Evolutionary conservation across 371 early-diverging fungal genomes (phyloP), one percentile per base, ranked within the genome.

Genomic region (Haplosporangium sp.): DNA sequence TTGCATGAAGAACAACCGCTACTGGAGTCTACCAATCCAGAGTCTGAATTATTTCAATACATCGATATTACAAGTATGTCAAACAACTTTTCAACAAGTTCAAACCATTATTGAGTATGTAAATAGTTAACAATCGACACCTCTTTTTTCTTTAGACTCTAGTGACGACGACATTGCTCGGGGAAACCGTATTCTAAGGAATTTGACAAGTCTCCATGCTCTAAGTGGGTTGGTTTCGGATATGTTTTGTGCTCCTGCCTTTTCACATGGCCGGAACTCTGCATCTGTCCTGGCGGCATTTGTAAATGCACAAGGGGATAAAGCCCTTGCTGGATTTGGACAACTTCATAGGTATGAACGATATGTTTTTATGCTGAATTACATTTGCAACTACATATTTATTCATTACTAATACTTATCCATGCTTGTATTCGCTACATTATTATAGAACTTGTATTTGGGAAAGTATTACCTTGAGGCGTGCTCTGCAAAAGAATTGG

Each of bases 201-300:
- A 88, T 7, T 67, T 95, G 59, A 87, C 92, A 40, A 81, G 85
- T 17, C 76, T 94, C 17, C 89, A 93, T 61, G 90, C 90, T 0
- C 85, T 91, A 52, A 83, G 90, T 17, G 90, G 91, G 4, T 73
- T 96, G 27, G 71, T 94, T 13, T 88, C 92, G n/a, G 96, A 95
- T 71, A 85, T 94, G 20, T 95, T 90, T 76, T 88, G 87, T 53
- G 88, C 93, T 0, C 88, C 92, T 58, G 74, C 86, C 4, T 81
- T 93, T 48, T 87, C 92, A 0, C 93, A 94, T 63, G 86, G 90
- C 4, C 90, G 90, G 59, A 90, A 88, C 64, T 89, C 90, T 20
- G 81, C 84, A 3, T 86, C 92, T 20, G 84, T 94, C 2, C 81
- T 92, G 0, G 83, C 89, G n/a, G 89, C 89, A 34, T 92, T 94